Evolutionary conservation across 2,329 filamentous ascomycete genomes (phyloP).

Genomic region (Colletotrichum viniferum): DNA sequence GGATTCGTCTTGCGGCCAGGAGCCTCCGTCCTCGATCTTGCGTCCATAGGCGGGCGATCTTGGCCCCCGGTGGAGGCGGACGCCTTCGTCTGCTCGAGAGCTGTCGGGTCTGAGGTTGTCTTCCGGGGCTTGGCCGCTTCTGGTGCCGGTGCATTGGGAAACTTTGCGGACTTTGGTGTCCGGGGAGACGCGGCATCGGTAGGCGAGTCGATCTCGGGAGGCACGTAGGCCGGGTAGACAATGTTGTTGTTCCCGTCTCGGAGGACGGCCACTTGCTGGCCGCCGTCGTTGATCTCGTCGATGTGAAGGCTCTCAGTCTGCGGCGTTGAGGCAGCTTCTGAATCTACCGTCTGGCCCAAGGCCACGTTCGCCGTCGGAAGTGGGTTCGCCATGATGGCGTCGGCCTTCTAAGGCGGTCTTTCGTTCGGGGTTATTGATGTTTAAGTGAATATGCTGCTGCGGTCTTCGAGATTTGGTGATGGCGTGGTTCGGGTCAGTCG

Average conservation of each 20-base stretch:
- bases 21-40: constrained; percentile 27
- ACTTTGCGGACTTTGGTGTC: not conserved
- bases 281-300: constrained; percentile 28
- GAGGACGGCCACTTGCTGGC: constrained; percentile 32
- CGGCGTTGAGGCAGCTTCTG: constrained; percentile 12
- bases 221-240: constrained; percentile 36
- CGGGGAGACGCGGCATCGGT: not conserved
- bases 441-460: not conserved
- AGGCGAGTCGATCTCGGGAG: constrained; percentile 29
- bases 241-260: constrained; percentile 33
- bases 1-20: constrained; percentile 11
- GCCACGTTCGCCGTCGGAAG: not conserved
- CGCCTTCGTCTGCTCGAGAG: not conserved
- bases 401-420: not conserved
- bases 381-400: constrained; percentile 18
- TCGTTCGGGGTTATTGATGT: not conserved
- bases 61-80: not conserved
- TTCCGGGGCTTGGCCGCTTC: not conserved
- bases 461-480: not conserved
- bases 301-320: constrained; percentile 26
- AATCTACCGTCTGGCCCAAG: not conserved
- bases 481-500: not conserved
- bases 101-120: constrained; percentile 18
- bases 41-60: constrained; percentile 20
- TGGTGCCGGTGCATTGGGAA: not conserved